Conservation (phyloP, 1,284 basidiomycete genomes). For the Tilletia caries region DNA sequence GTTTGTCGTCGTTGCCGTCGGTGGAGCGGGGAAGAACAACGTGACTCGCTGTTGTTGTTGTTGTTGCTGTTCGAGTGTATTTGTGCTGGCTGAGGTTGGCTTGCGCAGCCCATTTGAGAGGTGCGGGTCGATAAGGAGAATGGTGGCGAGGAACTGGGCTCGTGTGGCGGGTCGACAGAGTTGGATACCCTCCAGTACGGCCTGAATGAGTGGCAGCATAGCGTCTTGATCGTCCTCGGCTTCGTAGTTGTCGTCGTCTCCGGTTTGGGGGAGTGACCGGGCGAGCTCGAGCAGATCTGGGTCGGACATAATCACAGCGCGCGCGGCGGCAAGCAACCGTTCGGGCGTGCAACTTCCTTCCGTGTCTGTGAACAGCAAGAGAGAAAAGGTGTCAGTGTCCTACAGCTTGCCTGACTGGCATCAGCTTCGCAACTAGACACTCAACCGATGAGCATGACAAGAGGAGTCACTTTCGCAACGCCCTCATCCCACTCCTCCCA, state of each 20-base stretch:
- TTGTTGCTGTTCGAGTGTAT: too few relatives aligned
- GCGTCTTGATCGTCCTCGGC: background rate
- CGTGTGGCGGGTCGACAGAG: conserved; percentile 1
- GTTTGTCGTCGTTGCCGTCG: background rate
- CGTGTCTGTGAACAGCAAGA: background rate
- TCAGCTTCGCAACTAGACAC: background rate
- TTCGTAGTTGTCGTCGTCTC: background rate
- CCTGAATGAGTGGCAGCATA: background rate
- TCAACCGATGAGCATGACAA: conserved; percentile 10
- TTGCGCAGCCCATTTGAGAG: conserved; percentile 2
- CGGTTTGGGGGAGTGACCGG: background rate
- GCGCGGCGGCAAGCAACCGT: background rate
- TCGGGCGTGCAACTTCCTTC: conserved; percentile 5
- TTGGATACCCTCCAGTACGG: background rate
- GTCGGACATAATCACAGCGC: background rate
- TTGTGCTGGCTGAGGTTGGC: background rate
- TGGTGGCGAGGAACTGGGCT: conserved; percentile 3
- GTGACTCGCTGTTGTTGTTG: too few relatives aligned
- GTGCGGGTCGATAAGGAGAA: conserved; percentile 8
- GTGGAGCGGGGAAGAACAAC: background rate
- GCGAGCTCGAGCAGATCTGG: background rate
- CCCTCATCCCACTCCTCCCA: background rate
- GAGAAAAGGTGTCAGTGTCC: background rate
- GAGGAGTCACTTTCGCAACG: background rate
- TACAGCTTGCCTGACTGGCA: background rate